Evolutionary conservation across 306 rosid species (phyloP).

Genomic region (Betula pendula): DNA sequence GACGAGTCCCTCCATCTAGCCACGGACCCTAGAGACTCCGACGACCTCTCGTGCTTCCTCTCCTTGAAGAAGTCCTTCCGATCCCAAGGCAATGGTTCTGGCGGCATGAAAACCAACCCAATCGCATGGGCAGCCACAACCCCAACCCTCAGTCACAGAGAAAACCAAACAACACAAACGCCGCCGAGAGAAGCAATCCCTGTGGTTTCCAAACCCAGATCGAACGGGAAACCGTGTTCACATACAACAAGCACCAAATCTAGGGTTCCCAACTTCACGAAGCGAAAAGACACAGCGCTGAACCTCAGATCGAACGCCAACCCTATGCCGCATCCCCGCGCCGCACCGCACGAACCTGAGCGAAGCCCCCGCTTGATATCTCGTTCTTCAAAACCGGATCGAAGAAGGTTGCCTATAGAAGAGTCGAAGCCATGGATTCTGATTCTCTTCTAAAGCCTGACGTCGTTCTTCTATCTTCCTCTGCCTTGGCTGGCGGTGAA

Average conservation of each 20-base stretch:
- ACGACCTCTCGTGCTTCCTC: conserved; percentile 96
- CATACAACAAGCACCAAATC: conserved; percentile 26
- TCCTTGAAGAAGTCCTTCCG: conserved; percentile 97
- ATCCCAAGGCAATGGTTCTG: conserved; percentile 95
- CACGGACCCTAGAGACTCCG: conserved; percentile 76
- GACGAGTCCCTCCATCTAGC: conserved; percentile 94
- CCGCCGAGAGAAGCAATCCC: conserved; percentile 6
- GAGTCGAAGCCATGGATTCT: conserved; percentile 25
- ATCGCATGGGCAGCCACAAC: conserved; percentile 74
- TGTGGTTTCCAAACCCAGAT: conserved; percentile 28
- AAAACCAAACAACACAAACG: background rate
- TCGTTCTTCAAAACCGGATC: conserved; percentile 46
- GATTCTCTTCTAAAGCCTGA: conserved; percentile 26
- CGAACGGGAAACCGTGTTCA: conserved; percentile 18
- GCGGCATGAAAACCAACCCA: conserved; percentile 95
- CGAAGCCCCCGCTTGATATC: background rate
- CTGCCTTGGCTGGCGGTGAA: conserved; percentile 40
- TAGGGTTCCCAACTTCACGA: conserved; percentile 35
- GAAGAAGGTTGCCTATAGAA: conserved; percentile 17
- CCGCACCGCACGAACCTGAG: background rate
- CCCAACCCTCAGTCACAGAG: conserved; percentile 29
- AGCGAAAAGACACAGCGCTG: background rate
- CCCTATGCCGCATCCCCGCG: conserved; percentile 28
- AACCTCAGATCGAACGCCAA: conserved; percentile 43
- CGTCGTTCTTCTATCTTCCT: conserved; percentile 21